phyloP scores from a whole-genome alignment of 306 rosid genomes.

The Biancaea sappan region DNA sequence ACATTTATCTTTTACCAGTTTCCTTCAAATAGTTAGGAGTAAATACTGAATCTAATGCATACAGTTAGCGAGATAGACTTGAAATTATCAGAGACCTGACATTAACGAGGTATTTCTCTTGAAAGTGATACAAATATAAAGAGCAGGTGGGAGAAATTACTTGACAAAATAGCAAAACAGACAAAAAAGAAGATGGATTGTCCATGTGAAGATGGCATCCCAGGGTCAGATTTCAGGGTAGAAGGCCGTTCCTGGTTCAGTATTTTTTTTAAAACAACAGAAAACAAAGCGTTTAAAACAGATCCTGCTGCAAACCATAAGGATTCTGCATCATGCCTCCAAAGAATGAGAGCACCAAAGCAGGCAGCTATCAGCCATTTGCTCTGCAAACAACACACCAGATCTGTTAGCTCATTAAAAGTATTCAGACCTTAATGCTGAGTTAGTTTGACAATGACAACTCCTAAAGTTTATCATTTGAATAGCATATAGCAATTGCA shows the following conservation, averaged over 20 bases:
- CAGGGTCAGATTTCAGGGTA: slow-evolving; percentile 74
- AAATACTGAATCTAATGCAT: background rate
- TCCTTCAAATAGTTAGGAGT: background rate
- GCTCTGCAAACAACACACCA: slow-evolving; percentile 61
- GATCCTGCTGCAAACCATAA: slow-evolving; percentile 80
- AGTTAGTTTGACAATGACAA: slow-evolving; percentile 15
- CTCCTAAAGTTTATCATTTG: background rate
- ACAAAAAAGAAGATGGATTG: slow-evolving; percentile 75
- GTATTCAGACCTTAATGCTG: background rate
- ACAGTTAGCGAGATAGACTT: background rate
- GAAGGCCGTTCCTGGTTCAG: slow-evolving; percentile 91
- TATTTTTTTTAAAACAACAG: slow-evolving; percentile 58
- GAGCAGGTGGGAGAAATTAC: slow-evolving; percentile 52
- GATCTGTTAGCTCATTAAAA: slow-evolving; percentile 29
- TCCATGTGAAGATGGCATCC: slow-evolving; percentile 95
- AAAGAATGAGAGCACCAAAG: slow-evolving; percentile 62
- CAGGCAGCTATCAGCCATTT: slow-evolving; percentile 72
- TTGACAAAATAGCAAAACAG: slow-evolving; percentile 50
- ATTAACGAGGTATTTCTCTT: slow-evolving; percentile 16
- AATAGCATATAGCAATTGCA: background rate
- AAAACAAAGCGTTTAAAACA: slow-evolving; percentile 57
- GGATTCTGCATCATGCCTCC: slow-evolving; percentile 85
- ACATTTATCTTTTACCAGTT: slow-evolving; percentile 7
- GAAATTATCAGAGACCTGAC: slow-evolving; percentile 19
- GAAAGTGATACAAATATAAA: slow-evolving; percentile 17